Conservation (phyloP, 495 filamentous ascomycete genomes). For the Xylaria longipes region DNA sequence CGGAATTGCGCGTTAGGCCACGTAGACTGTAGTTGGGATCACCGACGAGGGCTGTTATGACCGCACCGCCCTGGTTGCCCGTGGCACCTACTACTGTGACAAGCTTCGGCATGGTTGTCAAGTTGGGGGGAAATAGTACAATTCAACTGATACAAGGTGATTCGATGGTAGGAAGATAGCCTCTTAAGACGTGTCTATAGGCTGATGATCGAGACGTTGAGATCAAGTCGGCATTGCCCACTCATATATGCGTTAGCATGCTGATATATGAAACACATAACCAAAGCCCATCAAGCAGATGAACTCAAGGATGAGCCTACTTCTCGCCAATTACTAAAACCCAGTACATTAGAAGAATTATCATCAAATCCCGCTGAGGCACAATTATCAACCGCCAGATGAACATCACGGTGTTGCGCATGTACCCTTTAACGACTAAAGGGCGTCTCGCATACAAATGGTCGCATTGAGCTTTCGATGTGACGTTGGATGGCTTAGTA, state of each 20-base stretch:
- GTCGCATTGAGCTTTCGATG: not conserved
- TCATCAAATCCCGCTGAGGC: not conserved
- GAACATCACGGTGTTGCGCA: too few species aligned
- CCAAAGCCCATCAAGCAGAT: not conserved
- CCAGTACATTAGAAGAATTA: not conserved
- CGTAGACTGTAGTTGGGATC: slow-evolving; percentile 45
- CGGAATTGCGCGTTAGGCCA: slow-evolving; percentile 51
- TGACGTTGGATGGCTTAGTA: not conserved
- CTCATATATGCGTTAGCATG: not conserved
- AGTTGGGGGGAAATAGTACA: too few species aligned
- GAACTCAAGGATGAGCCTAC: not conserved
- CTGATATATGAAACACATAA: not conserved
- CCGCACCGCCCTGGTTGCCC: slow-evolving; percentile 52
- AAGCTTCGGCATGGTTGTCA: slow-evolving; percentile 27
- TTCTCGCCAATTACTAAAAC: not conserved
- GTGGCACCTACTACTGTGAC: slow-evolving; percentile 56
- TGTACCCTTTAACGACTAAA: not conserved
- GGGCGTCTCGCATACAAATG: not conserved
- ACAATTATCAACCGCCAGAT: not conserved
- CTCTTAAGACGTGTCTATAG: not conserved
- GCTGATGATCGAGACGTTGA: not conserved
- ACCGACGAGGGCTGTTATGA: slow-evolving; percentile 44
- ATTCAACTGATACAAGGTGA: not conserved
- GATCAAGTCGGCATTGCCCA: not conserved
- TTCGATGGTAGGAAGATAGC: not conserved